phyloP scores from a whole-genome alignment of 257 asterid species.

The Solanum gracilifrons region DNA sequence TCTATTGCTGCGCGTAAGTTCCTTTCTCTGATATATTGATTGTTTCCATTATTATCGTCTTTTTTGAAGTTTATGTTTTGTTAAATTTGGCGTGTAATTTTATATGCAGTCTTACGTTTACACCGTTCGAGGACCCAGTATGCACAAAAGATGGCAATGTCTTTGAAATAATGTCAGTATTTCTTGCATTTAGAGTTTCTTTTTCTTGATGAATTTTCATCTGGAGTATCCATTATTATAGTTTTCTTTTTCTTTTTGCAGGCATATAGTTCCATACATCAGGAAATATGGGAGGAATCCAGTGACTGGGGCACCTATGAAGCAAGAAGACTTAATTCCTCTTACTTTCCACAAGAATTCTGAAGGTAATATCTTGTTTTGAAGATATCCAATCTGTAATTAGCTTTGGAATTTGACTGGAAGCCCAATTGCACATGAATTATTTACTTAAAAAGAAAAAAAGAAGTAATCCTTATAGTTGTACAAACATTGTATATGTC shows the following conservation, averaged over 20 bases:
- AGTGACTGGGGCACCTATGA: slow-evolving; percentile 75
- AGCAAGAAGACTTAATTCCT: slow-evolving; percentile 66
- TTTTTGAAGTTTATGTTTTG: neutral
- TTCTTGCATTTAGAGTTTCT: neutral
- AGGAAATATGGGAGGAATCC: slow-evolving; percentile 90
- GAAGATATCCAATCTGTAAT: neutral
- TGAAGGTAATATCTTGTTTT: slow-evolving; percentile 43
- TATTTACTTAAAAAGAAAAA: neutral
- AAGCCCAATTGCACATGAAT: neutral
- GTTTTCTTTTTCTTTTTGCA: slow-evolving; percentile 1
- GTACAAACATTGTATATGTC: neutral
- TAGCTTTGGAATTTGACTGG: neutral
- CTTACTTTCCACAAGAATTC: slow-evolving; percentile 78
- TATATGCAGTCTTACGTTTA: slow-evolving; percentile 75
- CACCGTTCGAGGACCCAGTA: slow-evolving; percentile 83
- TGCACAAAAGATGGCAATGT: slow-evolving; percentile 92
- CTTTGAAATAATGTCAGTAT: slow-evolving; percentile 66
- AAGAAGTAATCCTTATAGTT: neutral
- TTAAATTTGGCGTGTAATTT: neutral
- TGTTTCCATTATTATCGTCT: neutral
- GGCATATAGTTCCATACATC: slow-evolving; percentile 75
- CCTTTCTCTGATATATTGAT: neutral
- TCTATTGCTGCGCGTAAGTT: slow-evolving; percentile 94
- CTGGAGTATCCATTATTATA: neutral
- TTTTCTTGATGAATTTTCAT: neutral